Evolutionary conservation across 2,329 filamentous ascomycete genomes (phyloP).

Genomic region (Beauveria caledonica): DNA sequence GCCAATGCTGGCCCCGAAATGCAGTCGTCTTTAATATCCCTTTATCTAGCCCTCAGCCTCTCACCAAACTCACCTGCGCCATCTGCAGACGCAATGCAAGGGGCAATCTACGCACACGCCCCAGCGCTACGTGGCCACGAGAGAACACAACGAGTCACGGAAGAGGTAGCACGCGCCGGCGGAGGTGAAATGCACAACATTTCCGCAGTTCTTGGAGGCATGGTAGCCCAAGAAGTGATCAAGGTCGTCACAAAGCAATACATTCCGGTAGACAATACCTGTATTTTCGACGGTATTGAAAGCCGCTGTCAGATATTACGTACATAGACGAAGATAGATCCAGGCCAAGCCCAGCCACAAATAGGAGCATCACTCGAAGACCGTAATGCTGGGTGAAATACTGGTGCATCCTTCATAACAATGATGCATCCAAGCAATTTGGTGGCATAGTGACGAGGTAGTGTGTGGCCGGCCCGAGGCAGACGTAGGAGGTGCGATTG

Average conservation of each 20-base stretch:
- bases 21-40: conserved; percentile 54
- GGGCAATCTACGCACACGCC: conserved; percentile 32
- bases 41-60: conserved; percentile 59
- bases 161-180: conserved; percentile 66
- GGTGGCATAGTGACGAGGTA: background rate
- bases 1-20: conserved; percentile 37
- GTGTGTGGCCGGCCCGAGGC: background rate
- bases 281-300: conserved; percentile 60
- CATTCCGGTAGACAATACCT: conserved; percentile 62
- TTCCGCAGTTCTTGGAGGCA: conserved; percentile 76
- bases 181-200: conserved; percentile 91
- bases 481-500: background rate
- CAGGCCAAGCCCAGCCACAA: background rate
- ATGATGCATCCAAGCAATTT: background rate
- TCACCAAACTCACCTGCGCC: conserved; percentile 37
- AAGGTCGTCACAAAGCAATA: conserved; percentile 75
- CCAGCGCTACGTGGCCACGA: conserved; percentile 42
- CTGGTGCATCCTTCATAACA: background rate
- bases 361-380: background rate
- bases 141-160: conserved; percentile 44
- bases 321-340: conserved; percentile 27
- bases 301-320: conserved; percentile 53
- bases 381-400: too few relatives aligned
- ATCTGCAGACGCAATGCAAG: conserved; percentile 46
- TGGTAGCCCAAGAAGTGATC: conserved; percentile 95